phyloP scores from a whole-genome alignment of 2,329 filamentous ascomycete species.

The Fusarium napiforme region DNA sequence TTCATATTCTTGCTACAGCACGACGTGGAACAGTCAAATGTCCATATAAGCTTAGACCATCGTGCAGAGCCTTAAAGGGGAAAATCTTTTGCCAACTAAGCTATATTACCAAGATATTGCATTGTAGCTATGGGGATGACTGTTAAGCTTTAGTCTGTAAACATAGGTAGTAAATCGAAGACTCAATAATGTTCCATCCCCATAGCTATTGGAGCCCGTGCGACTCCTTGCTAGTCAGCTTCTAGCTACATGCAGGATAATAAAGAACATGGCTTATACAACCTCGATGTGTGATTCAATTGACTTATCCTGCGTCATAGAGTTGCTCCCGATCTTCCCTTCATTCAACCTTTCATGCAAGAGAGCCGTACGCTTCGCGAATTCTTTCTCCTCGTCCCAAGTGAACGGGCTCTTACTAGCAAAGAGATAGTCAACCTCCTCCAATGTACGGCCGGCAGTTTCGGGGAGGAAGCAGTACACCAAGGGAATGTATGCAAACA shows the following conservation, averaged over 20 bases:
- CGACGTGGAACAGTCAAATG: no score
- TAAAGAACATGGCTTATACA: not conserved
- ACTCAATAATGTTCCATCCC: no score
- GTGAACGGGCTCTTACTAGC: constrained; percentile 13
- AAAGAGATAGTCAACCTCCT: constrained; percentile 11
- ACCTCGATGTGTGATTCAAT: not conserved
- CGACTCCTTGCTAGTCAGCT: not conserved
- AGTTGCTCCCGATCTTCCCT: not conserved
- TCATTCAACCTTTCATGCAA: not conserved
- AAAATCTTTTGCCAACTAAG: no score
- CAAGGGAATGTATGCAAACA: constrained; percentile 8
- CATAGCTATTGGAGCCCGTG: no score
- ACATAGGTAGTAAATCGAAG: no score
- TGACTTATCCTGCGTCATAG: not conserved
- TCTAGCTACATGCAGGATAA: not conserved
- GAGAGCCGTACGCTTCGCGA: not conserved
- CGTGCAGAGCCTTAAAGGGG: no score
- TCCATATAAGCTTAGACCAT: no score
- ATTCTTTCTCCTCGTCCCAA: constrained; percentile 12
- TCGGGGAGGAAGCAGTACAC: constrained; percentile 15
- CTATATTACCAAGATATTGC: no score
- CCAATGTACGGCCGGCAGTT: constrained; percentile 6
- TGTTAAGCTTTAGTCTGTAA: no score
- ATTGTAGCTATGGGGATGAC: no score
- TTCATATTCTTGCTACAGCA: not conserved